Evolutionary conservation across 2,329 filamentous ascomycete genomes (phyloP).

Genomic region (Talaromyces marneffei): DNA sequence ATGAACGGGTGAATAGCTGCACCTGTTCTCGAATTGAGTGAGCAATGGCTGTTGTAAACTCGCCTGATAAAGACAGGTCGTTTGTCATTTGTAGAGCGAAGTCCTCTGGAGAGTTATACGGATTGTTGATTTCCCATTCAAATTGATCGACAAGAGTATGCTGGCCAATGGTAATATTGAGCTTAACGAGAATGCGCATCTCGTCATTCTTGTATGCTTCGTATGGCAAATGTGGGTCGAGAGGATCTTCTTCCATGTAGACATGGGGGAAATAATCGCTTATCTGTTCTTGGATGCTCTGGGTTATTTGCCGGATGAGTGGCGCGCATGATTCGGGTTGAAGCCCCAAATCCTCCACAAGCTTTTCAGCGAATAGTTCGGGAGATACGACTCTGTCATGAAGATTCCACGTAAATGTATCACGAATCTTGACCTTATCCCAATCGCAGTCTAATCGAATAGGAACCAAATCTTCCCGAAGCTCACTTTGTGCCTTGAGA

Average conservation of each 20-base stretch:
- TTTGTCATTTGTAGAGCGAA: slow-evolving; percentile 85
- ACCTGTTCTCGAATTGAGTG: slow-evolving; percentile 96
- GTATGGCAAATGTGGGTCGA: slow-evolving; percentile 86
- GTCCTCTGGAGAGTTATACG: slow-evolving; percentile 86
- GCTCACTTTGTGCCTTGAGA: slow-evolving; percentile 77
- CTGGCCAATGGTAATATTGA: slow-evolving; percentile 95
- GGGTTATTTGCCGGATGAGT: slow-evolving; percentile 58
- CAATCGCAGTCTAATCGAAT: slow-evolving; percentile 88
- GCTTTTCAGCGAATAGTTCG: slow-evolving; percentile 78
- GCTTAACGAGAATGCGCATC: slow-evolving; percentile 91
- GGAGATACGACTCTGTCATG: slow-evolving; percentile 78
- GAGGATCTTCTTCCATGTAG: slow-evolving; percentile 78
- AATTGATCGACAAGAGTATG: slow-evolving; percentile 95
- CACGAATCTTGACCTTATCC: slow-evolving; percentile 90
- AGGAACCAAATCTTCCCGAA: slow-evolving; percentile 85
- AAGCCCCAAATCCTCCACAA: slow-evolving; percentile 79
- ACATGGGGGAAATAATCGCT: slow-evolving; percentile 91
- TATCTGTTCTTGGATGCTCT: slow-evolving; percentile 78
- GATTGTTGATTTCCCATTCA: slow-evolving; percentile 98
- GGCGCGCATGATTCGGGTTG: slow-evolving; percentile 58
- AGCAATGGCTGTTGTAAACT: slow-evolving; percentile 95
- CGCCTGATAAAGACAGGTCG: slow-evolving; percentile 84
- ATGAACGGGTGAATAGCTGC: slow-evolving; percentile 85
- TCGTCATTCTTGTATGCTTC: slow-evolving; percentile 97
- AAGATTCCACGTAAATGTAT: slow-evolving; percentile 98